phyloP scores from a whole-genome alignment of 1,139 yeast species.

The Sugiyamaella castrensis region DNA sequence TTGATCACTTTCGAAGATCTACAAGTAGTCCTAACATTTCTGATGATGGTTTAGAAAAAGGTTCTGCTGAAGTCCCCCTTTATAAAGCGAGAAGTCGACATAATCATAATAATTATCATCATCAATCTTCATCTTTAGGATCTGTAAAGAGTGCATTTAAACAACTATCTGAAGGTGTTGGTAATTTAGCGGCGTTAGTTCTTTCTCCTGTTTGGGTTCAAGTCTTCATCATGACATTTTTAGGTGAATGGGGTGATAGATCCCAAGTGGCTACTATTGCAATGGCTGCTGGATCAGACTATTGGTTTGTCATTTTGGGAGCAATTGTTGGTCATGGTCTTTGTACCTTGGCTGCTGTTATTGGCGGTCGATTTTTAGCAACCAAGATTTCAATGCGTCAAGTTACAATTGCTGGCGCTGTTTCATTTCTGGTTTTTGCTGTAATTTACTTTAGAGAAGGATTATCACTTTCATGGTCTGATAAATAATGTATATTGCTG shows the following conservation, averaged over 20 bases:
- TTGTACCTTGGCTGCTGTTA: slow-evolving; percentile 91
- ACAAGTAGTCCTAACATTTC: slow-evolving; percentile 33
- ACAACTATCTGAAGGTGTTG: slow-evolving; percentile 38
- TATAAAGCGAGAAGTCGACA: slow-evolving; percentile 26
- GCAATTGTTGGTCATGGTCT: slow-evolving; percentile 85
- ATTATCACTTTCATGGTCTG: slow-evolving; percentile 15
- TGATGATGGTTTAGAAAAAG: slow-evolving; percentile 33
- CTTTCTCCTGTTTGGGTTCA: slow-evolving; percentile 92
- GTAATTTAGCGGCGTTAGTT: slow-evolving; percentile 57
- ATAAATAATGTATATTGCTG: background rate
- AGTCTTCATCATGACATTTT: slow-evolving; percentile 90
- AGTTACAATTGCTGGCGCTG: slow-evolving; percentile 87
- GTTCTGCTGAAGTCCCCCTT: slow-evolving; percentile 26
- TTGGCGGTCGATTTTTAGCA: slow-evolving; percentile 90
- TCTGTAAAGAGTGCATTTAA: slow-evolving; percentile 22
- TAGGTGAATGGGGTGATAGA: slow-evolving; percentile 99
- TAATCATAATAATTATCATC: slow-evolving; percentile 14
- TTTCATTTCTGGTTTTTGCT: slow-evolving; percentile 80
- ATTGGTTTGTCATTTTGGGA: slow-evolving; percentile 85
- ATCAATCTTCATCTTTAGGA: slow-evolving; percentile 10
- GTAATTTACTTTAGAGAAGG: slow-evolving; percentile 57
- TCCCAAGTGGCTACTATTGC: slow-evolving; percentile 98
- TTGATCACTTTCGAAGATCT: slow-evolving; percentile 28
- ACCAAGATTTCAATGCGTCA: slow-evolving; percentile 86
- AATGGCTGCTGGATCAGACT: slow-evolving; percentile 95